Evolutionary conservation across 2,329 filamentous ascomycete species (phyloP), one percentile per base, ranked within the genome.

Genomic region (Fusarium duplospermum): DNA sequence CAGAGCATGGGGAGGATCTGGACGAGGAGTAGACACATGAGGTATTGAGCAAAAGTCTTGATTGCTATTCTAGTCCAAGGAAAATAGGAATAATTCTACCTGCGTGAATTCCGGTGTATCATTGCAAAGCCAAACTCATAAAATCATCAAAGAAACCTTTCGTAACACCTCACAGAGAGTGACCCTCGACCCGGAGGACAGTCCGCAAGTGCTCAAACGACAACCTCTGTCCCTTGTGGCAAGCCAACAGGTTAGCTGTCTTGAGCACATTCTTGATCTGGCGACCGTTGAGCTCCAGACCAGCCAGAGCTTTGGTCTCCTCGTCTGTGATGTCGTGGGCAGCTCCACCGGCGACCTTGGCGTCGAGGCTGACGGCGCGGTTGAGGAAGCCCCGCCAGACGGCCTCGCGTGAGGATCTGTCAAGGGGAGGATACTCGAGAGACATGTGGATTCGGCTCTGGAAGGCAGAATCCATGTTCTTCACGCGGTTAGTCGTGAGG

Each of bases 221-320:
- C 57, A 83, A 60, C 62, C 72, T 78, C 77, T 82, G 75, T 4
- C 65, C 74, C 69, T 78, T 77, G 52, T 82, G 81, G 13, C 73
- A 81, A 13, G 81, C 80, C 64, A 83, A 64, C 50, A 82, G 52
- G 42, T 78, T 80, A 14, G 78, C 79, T 14, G 76, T 79, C 78
- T 86, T 86, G 75, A 86, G 77, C n/a, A 84, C 71, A 57, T 87
- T 88, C 80, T 88, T 87, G 67, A 88, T 88, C 81, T 88, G 85
- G 24, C 86, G 80, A 5, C 87, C 86, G 58, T 88, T 88, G 50
- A 88, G 79, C 6, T 84, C 78, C 60, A 86, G 78, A 24, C 75
- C 67, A 1, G 84, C 80, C 38, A 88, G 78, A 60, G 81, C 76
- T n/a, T 79, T 78, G 2, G 84, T 61, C 16, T 81, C 77, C 0